Evolutionary conservation across 345 rosid genomes (phyloP).

Genomic region (Cardamine resedifolia): DNA sequence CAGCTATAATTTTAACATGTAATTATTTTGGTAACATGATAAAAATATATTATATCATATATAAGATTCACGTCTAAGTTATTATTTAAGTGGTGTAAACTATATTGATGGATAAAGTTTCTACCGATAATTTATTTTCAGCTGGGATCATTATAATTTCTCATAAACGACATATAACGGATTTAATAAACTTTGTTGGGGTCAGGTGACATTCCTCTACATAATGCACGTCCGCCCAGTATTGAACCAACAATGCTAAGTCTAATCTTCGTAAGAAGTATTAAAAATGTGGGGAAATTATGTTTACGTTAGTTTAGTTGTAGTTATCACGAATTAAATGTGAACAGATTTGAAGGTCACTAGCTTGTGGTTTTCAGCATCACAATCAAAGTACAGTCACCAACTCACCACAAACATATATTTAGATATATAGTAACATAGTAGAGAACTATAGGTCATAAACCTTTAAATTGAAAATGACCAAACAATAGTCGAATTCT

Average conservation of each 20-base stretch:
- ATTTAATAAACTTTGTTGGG: not conserved
- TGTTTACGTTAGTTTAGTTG: constrained; percentile 34
- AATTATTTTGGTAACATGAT: too few species aligned
- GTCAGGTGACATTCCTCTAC: not conserved
- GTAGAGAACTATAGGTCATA: not conserved
- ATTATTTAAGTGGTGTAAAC: too few species aligned
- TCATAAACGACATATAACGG: not conserved
- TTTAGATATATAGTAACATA: constrained; percentile 1
- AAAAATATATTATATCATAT: too few species aligned
- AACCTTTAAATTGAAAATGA: constrained; percentile 19
- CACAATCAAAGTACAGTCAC: constrained; percentile 20
- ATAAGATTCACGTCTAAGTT: too few species aligned
- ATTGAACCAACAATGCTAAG: constrained; percentile 5
- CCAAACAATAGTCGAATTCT: not conserved
- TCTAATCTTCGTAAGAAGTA: not conserved
- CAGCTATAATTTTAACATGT: too few species aligned
- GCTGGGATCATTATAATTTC: not conserved
- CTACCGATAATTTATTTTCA: too few species aligned
- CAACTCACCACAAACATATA: constrained; percentile 6
- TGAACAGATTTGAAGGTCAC: constrained; percentile 24
- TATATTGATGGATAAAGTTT: too few species aligned
- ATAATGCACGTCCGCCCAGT: not conserved
- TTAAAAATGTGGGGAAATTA: constrained; percentile 19
- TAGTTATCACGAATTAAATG: constrained; percentile 32
- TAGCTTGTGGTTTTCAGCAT: constrained; percentile 24